Base-by-base conservation (phyloP, 768 basidiomycete species). In the Myochromella boudieri region DNA sequence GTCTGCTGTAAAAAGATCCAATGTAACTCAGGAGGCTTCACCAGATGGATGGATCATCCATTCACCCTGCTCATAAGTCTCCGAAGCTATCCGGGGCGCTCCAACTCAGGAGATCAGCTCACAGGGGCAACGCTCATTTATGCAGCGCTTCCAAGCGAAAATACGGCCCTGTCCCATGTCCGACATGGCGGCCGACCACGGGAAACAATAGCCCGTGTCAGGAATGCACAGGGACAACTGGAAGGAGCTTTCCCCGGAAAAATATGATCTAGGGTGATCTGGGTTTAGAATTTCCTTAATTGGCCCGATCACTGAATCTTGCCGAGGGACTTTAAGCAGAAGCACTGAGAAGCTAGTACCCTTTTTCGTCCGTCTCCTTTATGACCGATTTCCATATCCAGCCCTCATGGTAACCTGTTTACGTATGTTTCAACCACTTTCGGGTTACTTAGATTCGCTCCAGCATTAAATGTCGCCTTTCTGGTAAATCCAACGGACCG, bases 381-480 rank as follows among this genome's bases (percentile, higher is more conserved):
- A 52, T 48, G 37, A 47, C 44, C 44, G 40, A 47, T 52, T 68
- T 60, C 68, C 69, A 61, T 66, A 70, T 75, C 53, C 59, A 66
- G 69, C 37, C 38, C 52, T 52, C 61, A 59, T 66, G 62, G 55
- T 62, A 64, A 69, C 66, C 67, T 68, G 65, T 67, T 63, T 67
- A 68, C 69, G 67, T 71, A 65, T 75, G 71, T 69, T 70, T 65
- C 64, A 58, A 45, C 71, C 65, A 63, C 51, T 67, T 69, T 64
- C 56, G 71, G 71, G 53, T 61, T 59, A 52, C 56, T 58, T 57
- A 48, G 58, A 51, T 59, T 60, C 52, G 53, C 51, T 46, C 52
- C 33, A 57, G 52, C 53, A 61, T 61, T 60, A 60, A 64, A 63
- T 62, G 58, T 61, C 24, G 50, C 54, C 55, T 59, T 62, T 61